phyloP scores from a whole-genome alignment of 306 rosid genomes.

The Neltuma alba region DNA sequence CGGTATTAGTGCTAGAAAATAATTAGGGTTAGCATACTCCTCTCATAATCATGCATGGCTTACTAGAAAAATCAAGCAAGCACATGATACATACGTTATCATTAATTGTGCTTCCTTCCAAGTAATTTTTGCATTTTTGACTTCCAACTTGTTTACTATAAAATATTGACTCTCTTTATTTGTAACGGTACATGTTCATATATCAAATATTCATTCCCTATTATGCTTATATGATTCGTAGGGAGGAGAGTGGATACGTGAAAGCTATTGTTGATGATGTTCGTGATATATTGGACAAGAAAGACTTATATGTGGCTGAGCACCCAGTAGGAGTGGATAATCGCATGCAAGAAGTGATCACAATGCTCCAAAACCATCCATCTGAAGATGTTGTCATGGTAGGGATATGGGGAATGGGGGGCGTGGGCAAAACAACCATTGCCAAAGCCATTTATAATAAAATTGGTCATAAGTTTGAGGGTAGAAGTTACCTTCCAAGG shows the following conservation, averaged over 20 bases:
- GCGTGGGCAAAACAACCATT: not conserved
- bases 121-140: too few species aligned
- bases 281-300: not conserved
- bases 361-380: not conserved
- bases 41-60: too few species aligned
- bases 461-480: not conserved
- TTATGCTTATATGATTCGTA: too few species aligned
- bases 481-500: not conserved
- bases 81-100: too few species aligned
- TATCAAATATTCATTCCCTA: too few species aligned
- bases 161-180: too few species aligned
- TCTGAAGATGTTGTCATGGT: not conserved
- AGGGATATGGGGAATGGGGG: not conserved
- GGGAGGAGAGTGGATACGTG: not conserved
- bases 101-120: too few species aligned
- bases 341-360: slow-evolving; percentile 14
- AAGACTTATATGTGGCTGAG: not conserved
- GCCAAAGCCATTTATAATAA: not conserved
- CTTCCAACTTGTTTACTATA: too few species aligned
- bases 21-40: too few species aligned
- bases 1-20: too few species aligned
- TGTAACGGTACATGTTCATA: too few species aligned
- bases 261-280: not conserved
- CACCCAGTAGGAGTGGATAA: slow-evolving; percentile 35
- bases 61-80: too few species aligned